Base-by-base conservation (phyloP, 257 asterid genomes). In the Linaria vulgaris region DNA sequence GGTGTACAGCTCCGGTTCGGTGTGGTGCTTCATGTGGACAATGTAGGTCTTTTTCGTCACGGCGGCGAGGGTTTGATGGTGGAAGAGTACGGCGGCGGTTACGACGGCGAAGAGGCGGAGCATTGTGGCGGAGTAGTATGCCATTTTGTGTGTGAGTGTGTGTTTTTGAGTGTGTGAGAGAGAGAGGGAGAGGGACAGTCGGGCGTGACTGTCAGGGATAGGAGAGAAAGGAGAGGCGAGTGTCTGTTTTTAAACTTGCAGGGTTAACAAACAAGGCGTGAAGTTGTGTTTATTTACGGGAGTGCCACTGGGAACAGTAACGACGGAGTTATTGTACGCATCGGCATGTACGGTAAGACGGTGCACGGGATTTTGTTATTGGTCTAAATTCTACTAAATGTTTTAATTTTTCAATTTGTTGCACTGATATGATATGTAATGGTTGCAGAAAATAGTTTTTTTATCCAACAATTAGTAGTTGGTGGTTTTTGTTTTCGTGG, bases 21-120 rank as follows among this genome's bases (percentile, higher is more conserved):
- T 73, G 59, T 66, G 55, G 72, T 71, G 71, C 27, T 69, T 76
- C 87, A 82, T 78, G 55, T 67, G 87, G 46, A 82, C 77, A 20
- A 82, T 78, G 80, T 75, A 78, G 12, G 80, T 69, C 45, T 61
- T 71, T 30, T 66, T 76, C n/a, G n/a, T n/a, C n/a, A n/a, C n/a
- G n/a, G n/a, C n/a, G n/a, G n/a, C n/a, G n/a, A n/a, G n/a, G n/a
- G n/a, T n/a, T n/a, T n/a, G n/a, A n/a, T 17, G 22, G 5, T 39
- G 64, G 1, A 41, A 76, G 38, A 76, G 78, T 47, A 80, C 22
- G 6, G 67, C 12, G 6, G 6, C 6, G 31, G 34, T 12, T 15
- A 53, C 12, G 27, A 69, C 61, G 48, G 44, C 59, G 8, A 68
- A 25, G 27, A 71, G 47, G 39, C 72, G 41, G 3, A 23, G 59